Base-by-base conservation (phyloP, 352 stramenopile genomes). In the Globisporangium irregulare region DNA sequence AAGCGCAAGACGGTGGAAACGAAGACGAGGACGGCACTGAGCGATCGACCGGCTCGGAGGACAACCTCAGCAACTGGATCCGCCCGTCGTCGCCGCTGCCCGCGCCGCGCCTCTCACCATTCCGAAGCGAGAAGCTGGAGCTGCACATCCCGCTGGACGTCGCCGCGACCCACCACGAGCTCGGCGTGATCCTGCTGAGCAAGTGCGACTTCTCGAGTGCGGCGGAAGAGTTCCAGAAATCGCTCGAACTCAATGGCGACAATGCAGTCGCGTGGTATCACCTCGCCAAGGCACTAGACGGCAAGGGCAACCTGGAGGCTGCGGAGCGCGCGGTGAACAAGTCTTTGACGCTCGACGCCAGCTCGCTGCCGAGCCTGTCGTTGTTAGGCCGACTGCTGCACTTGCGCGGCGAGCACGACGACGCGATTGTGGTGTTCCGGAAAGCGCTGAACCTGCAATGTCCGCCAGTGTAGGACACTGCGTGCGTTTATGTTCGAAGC, bases 391-490 rank as follows among this genome's bases (percentile, higher is more conserved):
- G 88, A 46, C 66, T 92, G 63, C 71, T 92, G 62, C 81, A 92
- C 56, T 53, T 80, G 29, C 77, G 82, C 9, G 84, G 84, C 15
- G 79, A 90, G 38, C 84, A 92, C 46, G 84, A 92, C 34, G 80
- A 92, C 62, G 84, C 84, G 1, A 92, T 92, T 53, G 65, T 75
- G 9, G 80, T 90, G 9, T 92, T 90, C 68, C 78, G 84, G 1
- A 67, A 74, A 57, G 84, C 80, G 14, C 71, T 92, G 5, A 79
- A 81, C 55, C 61, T 92, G 53, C 84, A 92, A 50, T 84, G 77
- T 36, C 75, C 78, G n/a, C 12, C 61, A 29, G 20, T 61, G 14
- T 20, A 29, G 4, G 60, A 66, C 27, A 3, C 20, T 20, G 2
- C 12, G 36, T 20, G 15, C 22, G 22, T 32, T 20, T 18, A 20